phyloP scores from a whole-genome alignment of 441 rosid species.

The Erodium moschatum region DNA sequence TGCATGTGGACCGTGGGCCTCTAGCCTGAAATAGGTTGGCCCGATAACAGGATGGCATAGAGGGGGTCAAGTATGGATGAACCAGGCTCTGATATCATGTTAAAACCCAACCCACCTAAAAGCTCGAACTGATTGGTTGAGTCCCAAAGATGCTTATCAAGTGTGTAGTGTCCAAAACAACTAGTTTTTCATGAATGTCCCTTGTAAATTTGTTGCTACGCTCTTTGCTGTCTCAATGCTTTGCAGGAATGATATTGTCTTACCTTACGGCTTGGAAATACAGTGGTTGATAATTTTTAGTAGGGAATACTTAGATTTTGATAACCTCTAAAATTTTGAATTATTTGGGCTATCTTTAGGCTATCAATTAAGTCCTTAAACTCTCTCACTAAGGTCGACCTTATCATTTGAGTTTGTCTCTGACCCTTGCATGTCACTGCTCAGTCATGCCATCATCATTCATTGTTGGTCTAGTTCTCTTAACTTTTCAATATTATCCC shows the following conservation, averaged over 20 bases:
- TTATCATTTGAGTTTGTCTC: not conserved
- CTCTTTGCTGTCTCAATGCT: not conserved
- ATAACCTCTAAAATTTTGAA: not conserved
- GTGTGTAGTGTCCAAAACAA: constrained; percentile 7
- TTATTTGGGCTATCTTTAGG: not conserved
- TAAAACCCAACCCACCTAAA: too few species aligned
- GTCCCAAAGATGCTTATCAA: too few species aligned
- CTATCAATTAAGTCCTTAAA: not conserved
- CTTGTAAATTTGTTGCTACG: not conserved
- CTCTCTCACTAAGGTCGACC: not conserved
- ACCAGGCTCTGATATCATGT: too few species aligned
- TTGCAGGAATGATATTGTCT: not conserved
- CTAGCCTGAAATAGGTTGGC: too few species aligned
- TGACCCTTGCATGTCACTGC: not conserved
- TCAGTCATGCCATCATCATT: not conserved
- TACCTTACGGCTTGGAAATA: not conserved
- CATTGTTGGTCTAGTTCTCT: not conserved
- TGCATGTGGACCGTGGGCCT: too few species aligned
- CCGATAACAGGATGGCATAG: too few species aligned
- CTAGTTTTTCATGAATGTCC: not conserved
- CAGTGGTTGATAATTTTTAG: not conserved
- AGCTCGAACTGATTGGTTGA: too few species aligned
- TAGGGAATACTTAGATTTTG: not conserved
- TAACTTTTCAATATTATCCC: not conserved
- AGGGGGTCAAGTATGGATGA: too few species aligned